Percentiles rank a stretch among this genome's conserved stretches.
phyloP scores from a whole-genome alignment of 306 rosid species.

The Heteromeles arbutifolia region DNA sequence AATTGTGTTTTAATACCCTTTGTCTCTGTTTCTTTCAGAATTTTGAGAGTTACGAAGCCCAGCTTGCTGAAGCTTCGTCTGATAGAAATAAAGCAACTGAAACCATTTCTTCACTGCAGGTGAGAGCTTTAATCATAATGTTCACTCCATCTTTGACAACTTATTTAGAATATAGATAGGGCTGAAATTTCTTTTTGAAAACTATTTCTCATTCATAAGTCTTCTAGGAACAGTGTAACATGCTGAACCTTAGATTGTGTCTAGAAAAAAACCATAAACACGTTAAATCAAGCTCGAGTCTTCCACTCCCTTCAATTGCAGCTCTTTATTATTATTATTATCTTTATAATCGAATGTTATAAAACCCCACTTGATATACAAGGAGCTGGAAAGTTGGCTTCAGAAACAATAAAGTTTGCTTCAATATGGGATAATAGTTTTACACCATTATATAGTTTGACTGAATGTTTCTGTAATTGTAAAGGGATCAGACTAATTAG shows the following conservation, averaged over 20 bases:
- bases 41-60: conserved; percentile 86
- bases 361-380: background rate
- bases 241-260: background rate
- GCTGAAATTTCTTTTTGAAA: background rate
- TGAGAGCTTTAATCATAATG: conserved; percentile 26
- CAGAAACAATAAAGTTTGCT: background rate
- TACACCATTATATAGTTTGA: background rate
- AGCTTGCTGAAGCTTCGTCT: conserved; percentile 82
- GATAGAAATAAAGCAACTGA: conserved; percentile 85
- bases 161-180: background rate
- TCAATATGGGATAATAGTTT: background rate
- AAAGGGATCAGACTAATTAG: background rate
- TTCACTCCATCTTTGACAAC: conserved; percentile 7
- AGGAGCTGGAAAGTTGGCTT: background rate
- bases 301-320: background rate
- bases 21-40: conserved; percentile 45
- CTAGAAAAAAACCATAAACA: background rate
- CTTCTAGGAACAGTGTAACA: background rate
- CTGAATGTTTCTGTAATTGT: conserved; percentile 9
- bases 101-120: conserved; percentile 89
- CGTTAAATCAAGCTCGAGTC: background rate
- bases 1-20: conserved; percentile 9
- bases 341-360: background rate
- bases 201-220: background rate
- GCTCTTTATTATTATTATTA: background rate